Conservation (phyloP, 2,329 filamentous ascomycete species). For the Diaporthe destruens region DNA sequence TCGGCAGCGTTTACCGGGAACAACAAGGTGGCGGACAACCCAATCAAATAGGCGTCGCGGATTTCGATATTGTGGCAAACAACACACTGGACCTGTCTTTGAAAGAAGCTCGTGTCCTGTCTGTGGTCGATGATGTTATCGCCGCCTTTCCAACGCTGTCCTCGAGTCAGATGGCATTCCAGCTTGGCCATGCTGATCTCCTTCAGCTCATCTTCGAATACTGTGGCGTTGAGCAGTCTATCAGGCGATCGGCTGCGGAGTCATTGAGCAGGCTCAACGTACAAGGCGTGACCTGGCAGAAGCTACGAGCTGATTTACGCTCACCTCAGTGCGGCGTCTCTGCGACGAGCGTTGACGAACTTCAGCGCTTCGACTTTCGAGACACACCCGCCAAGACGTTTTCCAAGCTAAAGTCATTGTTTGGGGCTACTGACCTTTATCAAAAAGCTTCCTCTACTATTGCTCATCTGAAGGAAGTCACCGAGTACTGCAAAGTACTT, state of each 20-base stretch:
- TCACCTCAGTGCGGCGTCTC: conserved; percentile 85
- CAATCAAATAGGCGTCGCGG: conserved; percentile 85
- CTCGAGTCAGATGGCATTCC: conserved; percentile 83
- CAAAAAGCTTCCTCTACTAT: conserved; percentile 82
- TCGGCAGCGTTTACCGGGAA: conserved; percentile 89
- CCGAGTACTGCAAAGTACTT: conserved; percentile 81
- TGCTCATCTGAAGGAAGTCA: conserved; percentile 82
- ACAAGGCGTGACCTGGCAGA: conserved; percentile 82
- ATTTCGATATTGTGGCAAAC: conserved; percentile 94
- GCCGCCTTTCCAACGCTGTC: conserved; percentile 82
- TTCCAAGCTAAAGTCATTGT: conserved; percentile 68
- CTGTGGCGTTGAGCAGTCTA: conserved; percentile 80
- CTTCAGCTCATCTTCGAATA: conserved; percentile 90
- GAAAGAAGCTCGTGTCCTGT: conserved; percentile 94
- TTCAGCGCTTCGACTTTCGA: conserved; percentile 92
- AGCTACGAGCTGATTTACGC: conserved; percentile 84
- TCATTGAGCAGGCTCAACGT: conserved; percentile 89
- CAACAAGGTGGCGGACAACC: conserved; percentile 84
- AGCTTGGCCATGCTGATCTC: conserved; percentile 89
- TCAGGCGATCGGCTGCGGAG: conserved; percentile 81
- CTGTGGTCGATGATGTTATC: conserved; percentile 93
- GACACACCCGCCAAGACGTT: conserved; percentile 70
- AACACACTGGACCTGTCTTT: conserved; percentile 85
- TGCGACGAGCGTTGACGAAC: conserved; percentile 89
- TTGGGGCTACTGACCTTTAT: conserved; percentile 74